Conservation (phyloP, 1,284 basidiomycete genomes). For the Polyporus tsugae region DNA sequence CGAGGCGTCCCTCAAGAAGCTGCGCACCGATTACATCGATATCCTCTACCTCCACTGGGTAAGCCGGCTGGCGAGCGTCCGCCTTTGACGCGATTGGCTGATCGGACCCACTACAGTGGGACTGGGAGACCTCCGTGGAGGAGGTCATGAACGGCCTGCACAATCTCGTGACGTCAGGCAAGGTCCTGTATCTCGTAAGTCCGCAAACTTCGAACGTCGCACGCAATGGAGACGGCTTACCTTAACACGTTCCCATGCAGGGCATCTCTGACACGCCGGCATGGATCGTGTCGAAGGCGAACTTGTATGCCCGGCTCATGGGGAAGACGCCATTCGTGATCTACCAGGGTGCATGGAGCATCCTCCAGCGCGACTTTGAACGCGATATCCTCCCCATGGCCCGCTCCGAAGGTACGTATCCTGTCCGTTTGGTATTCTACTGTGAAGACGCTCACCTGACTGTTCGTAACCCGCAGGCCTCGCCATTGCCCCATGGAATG, state of each 20-base stretch:
- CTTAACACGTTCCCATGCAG: conserved; percentile 12
- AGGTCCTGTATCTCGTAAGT: conserved; percentile 52
- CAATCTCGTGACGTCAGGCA: conserved; percentile 48
- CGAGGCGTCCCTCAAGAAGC: conserved; percentile 50
- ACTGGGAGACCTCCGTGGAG: conserved; percentile 52
- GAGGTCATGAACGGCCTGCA: conserved; percentile 60
- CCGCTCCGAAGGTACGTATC: conserved; percentile 45
- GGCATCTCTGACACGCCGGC: conserved; percentile 43
- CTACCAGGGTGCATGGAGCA: conserved; percentile 63
- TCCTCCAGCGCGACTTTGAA: conserved; percentile 43
- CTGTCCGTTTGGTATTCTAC: background rate
- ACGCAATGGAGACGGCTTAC: background rate
- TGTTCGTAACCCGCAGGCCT: conserved; percentile 42
- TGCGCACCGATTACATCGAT: conserved; percentile 54
- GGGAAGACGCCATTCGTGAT: conserved; percentile 59
- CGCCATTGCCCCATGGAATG: conserved; percentile 60
- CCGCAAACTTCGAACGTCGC: background rate
- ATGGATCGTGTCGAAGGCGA: conserved; percentile 41
- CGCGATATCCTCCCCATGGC: conserved; percentile 63
- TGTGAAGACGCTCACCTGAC: too few species aligned
- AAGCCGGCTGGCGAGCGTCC: background rate
- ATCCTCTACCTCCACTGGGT: conserved; percentile 45
- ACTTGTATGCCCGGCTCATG: conserved; percentile 44
- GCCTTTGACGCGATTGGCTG: background rate
- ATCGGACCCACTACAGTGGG: conserved; percentile 41